These are phyloP conservation scores for Digitaria exilis DNA, from an alignment of 202 grass and related monocot genomes.

Conservation along the genomic window DNA sequence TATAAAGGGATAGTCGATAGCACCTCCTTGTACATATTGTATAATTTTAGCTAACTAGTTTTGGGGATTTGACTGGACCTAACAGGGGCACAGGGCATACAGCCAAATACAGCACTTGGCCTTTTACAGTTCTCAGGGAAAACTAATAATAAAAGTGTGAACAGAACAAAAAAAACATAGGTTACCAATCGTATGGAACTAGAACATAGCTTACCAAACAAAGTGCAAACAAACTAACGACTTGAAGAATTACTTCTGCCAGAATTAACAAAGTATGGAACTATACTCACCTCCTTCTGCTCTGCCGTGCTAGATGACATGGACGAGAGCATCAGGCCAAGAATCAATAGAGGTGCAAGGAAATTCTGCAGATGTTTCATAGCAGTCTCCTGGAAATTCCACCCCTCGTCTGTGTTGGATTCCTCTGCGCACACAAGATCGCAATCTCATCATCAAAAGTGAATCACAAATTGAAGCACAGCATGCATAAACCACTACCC, in stretches of 20 bases:
- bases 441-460: neutral
- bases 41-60: neutral
- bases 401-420: constrained; percentile 57
- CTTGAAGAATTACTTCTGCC: no score
- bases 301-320: constrained; percentile 60
- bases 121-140: constrained; percentile 15
- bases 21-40: neutral
- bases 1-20: neutral
- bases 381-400: constrained; percentile 66
- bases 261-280: neutral
- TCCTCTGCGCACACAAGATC: constrained; percentile 52
- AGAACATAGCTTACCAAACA: neutral
- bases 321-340: constrained; percentile 68
- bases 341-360: constrained; percentile 65
- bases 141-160: no score
- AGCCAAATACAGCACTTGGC: neutral
- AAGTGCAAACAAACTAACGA: no score
- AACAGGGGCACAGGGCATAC: neutral
- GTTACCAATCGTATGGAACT: neutral
- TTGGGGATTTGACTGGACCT: neutral
- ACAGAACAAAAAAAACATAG: constrained; percentile 11
- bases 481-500: neutral
- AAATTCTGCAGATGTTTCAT: constrained; percentile 69
- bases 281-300: constrained; percentile 71
- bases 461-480: neutral